Evolutionary conservation across 164 flowering plant genomes (phyloP), one percentile per base, ranked within the genome.

Genomic region (Taxillus chinensis): DNA sequence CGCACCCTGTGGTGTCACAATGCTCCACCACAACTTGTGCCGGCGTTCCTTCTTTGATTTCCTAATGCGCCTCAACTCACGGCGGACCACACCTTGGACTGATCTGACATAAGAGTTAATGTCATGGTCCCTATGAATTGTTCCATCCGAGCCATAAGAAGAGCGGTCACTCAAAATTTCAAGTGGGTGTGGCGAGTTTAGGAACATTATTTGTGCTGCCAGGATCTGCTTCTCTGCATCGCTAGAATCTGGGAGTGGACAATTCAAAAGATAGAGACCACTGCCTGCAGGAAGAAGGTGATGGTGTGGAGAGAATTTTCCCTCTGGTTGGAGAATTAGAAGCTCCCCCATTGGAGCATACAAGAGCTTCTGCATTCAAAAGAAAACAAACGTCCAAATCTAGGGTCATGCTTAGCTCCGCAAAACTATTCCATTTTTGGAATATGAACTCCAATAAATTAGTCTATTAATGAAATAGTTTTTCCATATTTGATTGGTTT

Each of bases 171-270:
- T 80, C 41, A 95, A 73, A 45, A 87, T 89, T 79, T 95, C 97
- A 1, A 95, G 90, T 3, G 97, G 99, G 66, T 95, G 99, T 1
- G 99, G 97, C 3, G 92, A 77, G 76, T 91, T 89, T 17, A 95
- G 64, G 75, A 91, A 95, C 7, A 72, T 75, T 8, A 54, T 17
- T 64, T 78, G 78, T 37, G 99, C 99, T 14, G 91, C 84, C 2
- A 56, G 78, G 39, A 87, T 80, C 45, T 66, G 79, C 76, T 77
- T 79, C 71, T 85, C 82, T 58, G 80, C 78, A 67, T 74, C 70
- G 2, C 8, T 63, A 17, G 67, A 57, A 45, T 78, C 78, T 0
- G 81, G 68, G 7, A 60, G 42, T 14, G 81, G 68, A 45, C 73
- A 53, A 16, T 50, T 75, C 14, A 86, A 62, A 39, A 82, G 65